A percentile compares a stretch with the other conserved stretches of the same genome.
These are phyloP conservation scores for Quercus rubra DNA, from an alignment of 306 rosid genomes.

Conservation along the genomic window DNA sequence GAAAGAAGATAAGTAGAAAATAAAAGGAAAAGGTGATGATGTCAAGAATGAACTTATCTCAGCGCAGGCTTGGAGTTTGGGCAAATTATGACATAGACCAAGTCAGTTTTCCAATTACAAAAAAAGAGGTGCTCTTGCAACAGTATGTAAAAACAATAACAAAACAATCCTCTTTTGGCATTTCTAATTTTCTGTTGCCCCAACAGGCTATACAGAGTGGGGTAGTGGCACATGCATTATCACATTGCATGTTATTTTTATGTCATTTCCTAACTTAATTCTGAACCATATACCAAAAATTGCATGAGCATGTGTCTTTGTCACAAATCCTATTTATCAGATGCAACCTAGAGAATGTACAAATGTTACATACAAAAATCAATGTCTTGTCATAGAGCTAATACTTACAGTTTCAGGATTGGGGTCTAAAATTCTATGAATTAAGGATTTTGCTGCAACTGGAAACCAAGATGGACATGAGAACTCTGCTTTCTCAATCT, in stretches of 20 bases:
- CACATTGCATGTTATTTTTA: background rate
- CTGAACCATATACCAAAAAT: background rate
- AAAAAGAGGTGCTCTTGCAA: background rate
- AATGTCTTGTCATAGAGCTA: conserved; percentile 11
- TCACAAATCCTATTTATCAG: background rate
- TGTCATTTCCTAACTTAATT: background rate
- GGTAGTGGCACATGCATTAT: background rate
- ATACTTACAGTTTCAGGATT: conserved; percentile 73
- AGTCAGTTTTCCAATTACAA: background rate
- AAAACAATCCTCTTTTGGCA: background rate
- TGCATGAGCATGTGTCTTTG: background rate
- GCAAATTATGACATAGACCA: background rate
- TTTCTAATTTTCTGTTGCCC: background rate
- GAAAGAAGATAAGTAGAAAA: background rate
- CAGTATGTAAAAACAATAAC: background rate
- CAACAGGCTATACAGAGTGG: background rate
- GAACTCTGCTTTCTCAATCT: conserved; percentile 75
- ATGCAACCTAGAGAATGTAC: background rate
- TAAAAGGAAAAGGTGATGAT: background rate
- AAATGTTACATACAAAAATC: background rate
- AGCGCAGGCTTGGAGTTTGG: background rate
- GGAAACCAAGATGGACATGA: conserved; percentile 89
- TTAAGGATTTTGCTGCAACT: conserved; percentile 69
- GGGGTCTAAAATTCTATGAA: conserved; percentile 68
- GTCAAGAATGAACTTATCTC: background rate